A percentile compares a stretch with the other conserved stretches of the same genome.
Conservation (phyloP, 805 yeast genomes). For the Candida odintsovae region DNA sequence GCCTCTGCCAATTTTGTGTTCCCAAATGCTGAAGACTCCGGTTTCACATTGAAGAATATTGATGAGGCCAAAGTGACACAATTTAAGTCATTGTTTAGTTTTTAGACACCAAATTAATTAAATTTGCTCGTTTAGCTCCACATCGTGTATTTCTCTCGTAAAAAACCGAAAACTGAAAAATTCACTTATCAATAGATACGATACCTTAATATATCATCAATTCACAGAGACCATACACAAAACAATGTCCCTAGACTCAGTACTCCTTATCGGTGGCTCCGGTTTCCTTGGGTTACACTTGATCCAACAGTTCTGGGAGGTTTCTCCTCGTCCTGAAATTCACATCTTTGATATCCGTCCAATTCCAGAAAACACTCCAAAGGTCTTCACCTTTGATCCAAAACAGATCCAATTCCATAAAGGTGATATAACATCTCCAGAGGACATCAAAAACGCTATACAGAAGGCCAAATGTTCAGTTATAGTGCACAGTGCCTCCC, state of each 20-base stretch:
- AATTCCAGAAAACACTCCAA: slow-evolving; percentile 64
- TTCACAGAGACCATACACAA: too few species aligned
- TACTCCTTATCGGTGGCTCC: slow-evolving; percentile 89
- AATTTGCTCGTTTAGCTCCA: not conserved
- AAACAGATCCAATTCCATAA: slow-evolving; percentile 51
- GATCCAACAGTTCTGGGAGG: slow-evolving; percentile 73
- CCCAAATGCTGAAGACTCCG: slow-evolving; percentile 16
- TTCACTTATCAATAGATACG: not conserved
- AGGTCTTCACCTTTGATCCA: slow-evolving; percentile 69
- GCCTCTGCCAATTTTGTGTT: slow-evolving; percentile 11
- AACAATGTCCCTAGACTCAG: slow-evolving; percentile 28
- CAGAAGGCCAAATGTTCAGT: slow-evolving; percentile 55
- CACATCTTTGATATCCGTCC: slow-evolving; percentile 91
- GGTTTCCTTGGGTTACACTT: slow-evolving; percentile 93
- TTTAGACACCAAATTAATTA: not conserved
- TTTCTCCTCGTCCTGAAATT: slow-evolving; percentile 62
- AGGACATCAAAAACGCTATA: slow-evolving; percentile 64
- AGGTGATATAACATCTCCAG: slow-evolving; percentile 79
- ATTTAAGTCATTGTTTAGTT: slow-evolving; percentile 6
- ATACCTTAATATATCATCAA: too few species aligned
- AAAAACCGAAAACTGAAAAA: not conserved
- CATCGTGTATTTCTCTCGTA: not conserved
- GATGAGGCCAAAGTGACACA: slow-evolving; percentile 15
- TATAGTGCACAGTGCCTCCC: slow-evolving; percentile 94
- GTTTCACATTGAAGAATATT: slow-evolving; percentile 11